Evolutionary conservation across 2,329 filamentous ascomycete genomes (phyloP).

Genomic region (Rasamsonia emersonii): DNA sequence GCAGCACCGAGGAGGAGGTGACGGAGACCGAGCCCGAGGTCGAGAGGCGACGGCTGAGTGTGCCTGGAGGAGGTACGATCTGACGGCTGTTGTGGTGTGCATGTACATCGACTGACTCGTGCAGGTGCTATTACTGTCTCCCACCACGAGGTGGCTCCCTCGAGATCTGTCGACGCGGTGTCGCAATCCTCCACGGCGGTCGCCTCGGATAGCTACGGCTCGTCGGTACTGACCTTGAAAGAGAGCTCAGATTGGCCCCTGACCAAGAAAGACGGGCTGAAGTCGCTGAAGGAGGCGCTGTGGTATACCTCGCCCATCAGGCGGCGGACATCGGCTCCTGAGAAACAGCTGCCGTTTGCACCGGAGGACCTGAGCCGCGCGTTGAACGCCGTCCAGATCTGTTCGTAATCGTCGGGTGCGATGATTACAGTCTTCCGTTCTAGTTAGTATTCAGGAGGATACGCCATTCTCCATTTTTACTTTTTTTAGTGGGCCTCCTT

Average conservation of each 20-base stretch:
- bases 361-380: constrained; percentile 29
- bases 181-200: constrained; percentile 30
- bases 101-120: constrained; percentile 1
- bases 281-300: constrained; percentile 23
- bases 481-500: background rate
- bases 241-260: constrained; percentile 18
- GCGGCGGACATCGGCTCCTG: constrained; percentile 18
- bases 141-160: constrained; percentile 16
- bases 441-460: too few relatives aligned
- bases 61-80: too few relatives aligned
- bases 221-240: constrained; percentile 27
- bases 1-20: constrained; percentile 14
- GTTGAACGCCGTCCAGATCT: constrained; percentile 29
- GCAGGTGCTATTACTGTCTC: constrained; percentile 14
- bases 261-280: constrained; percentile 16
- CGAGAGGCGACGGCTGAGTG: constrained; percentile 5
- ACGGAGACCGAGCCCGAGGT: constrained; percentile 9
- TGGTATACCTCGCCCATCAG: constrained; percentile 23
- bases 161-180: constrained; percentile 19
- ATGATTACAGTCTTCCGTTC: background rate
- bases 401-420: constrained; percentile 10
- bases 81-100: too few relatives aligned
- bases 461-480: background rate
- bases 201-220: constrained; percentile 25
- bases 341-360: constrained; percentile 22